Base-by-base conservation (phyloP, 1,284 basidiomycete genomes). In the Erythrobasidium hasegawianum region DNA sequence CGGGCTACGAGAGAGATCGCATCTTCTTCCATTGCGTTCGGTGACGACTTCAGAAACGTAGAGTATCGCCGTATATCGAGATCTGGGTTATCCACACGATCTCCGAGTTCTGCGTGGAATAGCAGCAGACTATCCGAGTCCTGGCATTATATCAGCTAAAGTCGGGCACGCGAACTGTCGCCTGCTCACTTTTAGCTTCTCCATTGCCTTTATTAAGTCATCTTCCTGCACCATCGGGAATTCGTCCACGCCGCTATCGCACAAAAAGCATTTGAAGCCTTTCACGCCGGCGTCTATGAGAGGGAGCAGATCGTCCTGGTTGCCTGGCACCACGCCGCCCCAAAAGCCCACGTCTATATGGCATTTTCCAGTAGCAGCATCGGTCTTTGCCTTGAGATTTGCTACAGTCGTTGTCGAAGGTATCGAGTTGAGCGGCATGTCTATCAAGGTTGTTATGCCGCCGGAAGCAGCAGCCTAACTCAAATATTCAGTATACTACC, bases 341-440 rank as follows among this genome's bases (percentile, higher is more conserved):
- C 93, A 97, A 77, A 96, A 96, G 0, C 86, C 92, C 22, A 95
- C 84, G 76, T 97, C 93, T 20, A 85, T 83, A 80, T 85, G 85
- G 76, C 87, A 89, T 74, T 91, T 86, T 16, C 84, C 85, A 56
- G 78, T 73, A 1, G 93, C 90, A 1, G 86, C 87, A 11, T 77
- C 74, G 8, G 84, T 82, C 78, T 96, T 96, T 29, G 80, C 75
- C 53, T 84, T 78, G 16, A 96, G 81, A 73, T 91, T 85, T 9
- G 80, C 80, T 4, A 90, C 82, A 0, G 89, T 92, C 0, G 90
- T 94, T 0, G 93, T 96, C 0, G 93, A 91, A 0, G 93, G 93
- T 64, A 96, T 90, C 2, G 90, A 93, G 78, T 96, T 96, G 64
- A 96, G 81, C 1, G 93, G 93, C 93, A 96, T 96, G 78, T 96